Evolutionary conservation across 2,329 filamentous ascomycete species (phyloP).

Genomic region (Phialemoniopsis sp.): DNA sequence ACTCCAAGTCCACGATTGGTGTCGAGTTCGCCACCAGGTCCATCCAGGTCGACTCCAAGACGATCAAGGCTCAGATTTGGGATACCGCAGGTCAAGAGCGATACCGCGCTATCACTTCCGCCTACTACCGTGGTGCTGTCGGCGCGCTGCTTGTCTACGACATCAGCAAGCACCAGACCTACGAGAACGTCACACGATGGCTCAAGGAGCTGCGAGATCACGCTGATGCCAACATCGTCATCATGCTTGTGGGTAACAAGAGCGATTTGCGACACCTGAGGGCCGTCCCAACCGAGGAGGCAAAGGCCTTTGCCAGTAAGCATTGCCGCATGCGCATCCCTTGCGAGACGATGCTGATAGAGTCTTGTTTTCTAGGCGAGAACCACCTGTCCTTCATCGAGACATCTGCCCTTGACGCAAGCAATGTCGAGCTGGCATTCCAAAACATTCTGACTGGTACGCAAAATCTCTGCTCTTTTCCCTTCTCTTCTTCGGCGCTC

Average conservation of each 20-base stretch:
- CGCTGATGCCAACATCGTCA: conserved; percentile 97
- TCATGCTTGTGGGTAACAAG: conserved; percentile 99
- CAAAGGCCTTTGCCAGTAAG: conserved; percentile 94
- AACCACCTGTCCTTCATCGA: conserved; percentile 99
- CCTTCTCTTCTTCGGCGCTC: too few species aligned
- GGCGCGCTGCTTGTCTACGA: conserved; percentile 98
- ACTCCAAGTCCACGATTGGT: conserved; percentile 99
- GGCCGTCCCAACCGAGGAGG: conserved; percentile 95
- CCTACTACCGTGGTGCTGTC: conserved; percentile 97
- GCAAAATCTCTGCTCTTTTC: conserved; percentile 26
- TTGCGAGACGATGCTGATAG: conserved; percentile 13
- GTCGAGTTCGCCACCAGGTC: conserved; percentile 98
- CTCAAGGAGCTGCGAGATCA: conserved; percentile 97
- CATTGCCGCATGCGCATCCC: conserved; percentile 1
- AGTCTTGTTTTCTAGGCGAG: conserved; percentile 64
- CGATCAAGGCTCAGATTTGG: conserved; percentile 99
- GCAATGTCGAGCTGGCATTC: conserved; percentile 98
- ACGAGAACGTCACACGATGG: conserved; percentile 98
- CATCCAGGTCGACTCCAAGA: conserved; percentile 98
- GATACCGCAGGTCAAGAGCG: conserved; percentile 98
- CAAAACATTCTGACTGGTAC: conserved; percentile 98
- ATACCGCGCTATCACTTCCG: conserved; percentile 98
- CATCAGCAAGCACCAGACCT: conserved; percentile 99
- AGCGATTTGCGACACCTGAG: conserved; percentile 98
- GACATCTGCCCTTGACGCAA: conserved; percentile 96